phyloP scores from a whole-genome alignment of 2,329 filamentous ascomycete genomes.

The Alternaria longipes region DNA sequence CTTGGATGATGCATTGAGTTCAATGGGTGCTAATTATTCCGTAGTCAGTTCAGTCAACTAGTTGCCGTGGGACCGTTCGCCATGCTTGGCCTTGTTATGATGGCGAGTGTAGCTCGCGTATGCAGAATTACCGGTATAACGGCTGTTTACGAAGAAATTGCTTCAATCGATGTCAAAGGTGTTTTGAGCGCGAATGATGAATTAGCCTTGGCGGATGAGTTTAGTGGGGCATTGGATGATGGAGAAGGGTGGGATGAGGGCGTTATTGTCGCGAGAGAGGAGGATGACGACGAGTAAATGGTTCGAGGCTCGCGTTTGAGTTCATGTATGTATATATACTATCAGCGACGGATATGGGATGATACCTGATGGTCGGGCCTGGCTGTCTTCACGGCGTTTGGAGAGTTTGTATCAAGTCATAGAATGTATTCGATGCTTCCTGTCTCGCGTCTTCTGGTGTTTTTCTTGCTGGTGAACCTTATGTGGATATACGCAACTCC shows the following conservation, averaged over 20 bases:
- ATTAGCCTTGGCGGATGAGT: slow-evolving; percentile 46
- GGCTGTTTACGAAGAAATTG: slow-evolving; percentile 53
- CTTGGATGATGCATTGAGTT: neutral
- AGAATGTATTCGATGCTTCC: neutral
- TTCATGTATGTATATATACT: neutral
- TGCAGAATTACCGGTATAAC: slow-evolving; percentile 54
- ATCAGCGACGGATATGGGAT: neutral
- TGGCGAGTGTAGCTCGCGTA: slow-evolving; percentile 54
- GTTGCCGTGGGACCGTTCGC: slow-evolving; percentile 57
- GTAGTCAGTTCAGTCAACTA: slow-evolving; percentile 56
- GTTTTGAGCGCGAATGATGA: slow-evolving; percentile 56
- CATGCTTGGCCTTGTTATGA: slow-evolving; percentile 56
- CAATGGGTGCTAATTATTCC: slow-evolving; percentile 7
- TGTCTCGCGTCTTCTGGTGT: neutral
- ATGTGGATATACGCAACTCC: neutral
- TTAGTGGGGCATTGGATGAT: slow-evolving; percentile 38
- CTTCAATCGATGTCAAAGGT: slow-evolving; percentile 52
- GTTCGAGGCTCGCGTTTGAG: neutral
- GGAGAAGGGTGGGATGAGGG: slow-evolving; percentile 46
- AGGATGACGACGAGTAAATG: slow-evolving; percentile 21
- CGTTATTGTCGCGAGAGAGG: slow-evolving; percentile 33
- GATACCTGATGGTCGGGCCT: slow-evolving; percentile 8
- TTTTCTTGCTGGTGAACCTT: neutral
- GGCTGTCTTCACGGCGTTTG: slow-evolving; percentile 7
- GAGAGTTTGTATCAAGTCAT: neutral